Evolutionary conservation across 2,329 filamentous ascomycete genomes (phyloP).

Genomic region (Fusarium gaditjirri): DNA sequence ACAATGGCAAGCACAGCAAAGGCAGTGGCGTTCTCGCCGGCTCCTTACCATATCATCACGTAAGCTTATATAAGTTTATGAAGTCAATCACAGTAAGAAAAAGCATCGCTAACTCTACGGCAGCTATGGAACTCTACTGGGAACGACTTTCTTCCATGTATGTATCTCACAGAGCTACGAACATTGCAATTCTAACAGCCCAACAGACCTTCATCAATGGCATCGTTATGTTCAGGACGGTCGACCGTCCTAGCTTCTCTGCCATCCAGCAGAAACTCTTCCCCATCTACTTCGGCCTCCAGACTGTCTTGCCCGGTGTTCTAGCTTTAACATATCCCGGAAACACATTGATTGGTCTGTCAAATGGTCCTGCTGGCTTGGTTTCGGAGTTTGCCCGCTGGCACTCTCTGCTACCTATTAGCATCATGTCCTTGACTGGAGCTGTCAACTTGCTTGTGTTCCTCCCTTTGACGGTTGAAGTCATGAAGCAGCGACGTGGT

Average conservation of each 20-base stretch:
- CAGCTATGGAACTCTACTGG: slow-evolving; percentile 89
- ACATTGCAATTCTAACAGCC: slow-evolving; percentile 8
- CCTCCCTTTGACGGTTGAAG: slow-evolving; percentile 78
- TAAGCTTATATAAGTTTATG: slow-evolving; percentile 53
- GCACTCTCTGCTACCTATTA: slow-evolving; percentile 74
- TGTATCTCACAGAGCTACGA: not conserved
- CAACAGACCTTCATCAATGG: slow-evolving; percentile 78
- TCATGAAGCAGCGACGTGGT: slow-evolving; percentile 79
- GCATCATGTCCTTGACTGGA: slow-evolving; percentile 75
- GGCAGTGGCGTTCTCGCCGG: slow-evolving; percentile 69
- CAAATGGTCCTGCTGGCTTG: slow-evolving; percentile 64
- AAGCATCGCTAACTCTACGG: slow-evolving; percentile 33
- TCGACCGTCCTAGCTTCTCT: slow-evolving; percentile 84
- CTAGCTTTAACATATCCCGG: slow-evolving; percentile 85
- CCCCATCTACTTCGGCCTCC: slow-evolving; percentile 88
- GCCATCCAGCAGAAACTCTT: slow-evolving; percentile 84
- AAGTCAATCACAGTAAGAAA: not conserved
- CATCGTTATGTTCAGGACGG: slow-evolving; percentile 78
- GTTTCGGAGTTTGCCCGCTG: slow-evolving; percentile 70
- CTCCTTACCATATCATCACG: slow-evolving; percentile 81
- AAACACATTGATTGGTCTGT: slow-evolving; percentile 59
- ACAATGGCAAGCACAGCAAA: slow-evolving; percentile 60
- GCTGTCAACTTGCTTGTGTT: slow-evolving; percentile 76
- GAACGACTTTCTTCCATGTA: slow-evolving; percentile 87
- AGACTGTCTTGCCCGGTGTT: slow-evolving; percentile 77